A percentile compares a stretch with the other conserved stretches of the same genome.
These are phyloP conservation scores for Lasiodiplodia hormozganensis DNA, from an alignment of 2,329 filamentous ascomycete species.

Conservation along the genomic window DNA sequence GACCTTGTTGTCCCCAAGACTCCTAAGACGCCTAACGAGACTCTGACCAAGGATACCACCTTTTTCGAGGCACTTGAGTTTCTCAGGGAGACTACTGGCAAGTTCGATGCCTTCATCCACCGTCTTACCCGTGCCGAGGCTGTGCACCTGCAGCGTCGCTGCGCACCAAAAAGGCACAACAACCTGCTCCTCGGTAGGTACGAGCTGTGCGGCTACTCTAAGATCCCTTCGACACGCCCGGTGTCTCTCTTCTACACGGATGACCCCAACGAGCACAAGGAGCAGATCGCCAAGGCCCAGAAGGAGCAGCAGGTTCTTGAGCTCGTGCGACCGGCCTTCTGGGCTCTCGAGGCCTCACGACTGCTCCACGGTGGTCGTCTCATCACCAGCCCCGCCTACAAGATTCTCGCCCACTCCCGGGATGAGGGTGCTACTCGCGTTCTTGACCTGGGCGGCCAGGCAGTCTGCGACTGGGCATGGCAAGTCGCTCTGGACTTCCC, in stretches of 20 bases:
- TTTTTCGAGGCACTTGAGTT: constrained; percentile 90
- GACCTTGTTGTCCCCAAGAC: constrained; percentile 37
- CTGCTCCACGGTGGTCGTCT: constrained; percentile 67
- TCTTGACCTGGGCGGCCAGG: constrained; percentile 85
- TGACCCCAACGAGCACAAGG: constrained; percentile 69
- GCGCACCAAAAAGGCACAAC: constrained; percentile 73
- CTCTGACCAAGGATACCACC: constrained; percentile 67
- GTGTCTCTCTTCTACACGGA: constrained; percentile 55
- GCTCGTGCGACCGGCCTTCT: constrained; percentile 68
- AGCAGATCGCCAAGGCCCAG: constrained; percentile 60
- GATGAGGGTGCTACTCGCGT: constrained; percentile 72
- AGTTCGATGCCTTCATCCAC: constrained; percentile 81
- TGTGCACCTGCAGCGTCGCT: constrained; percentile 81
- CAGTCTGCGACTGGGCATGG: constrained; percentile 95
- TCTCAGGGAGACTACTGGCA: constrained; percentile 69
- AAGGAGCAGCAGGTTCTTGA: constrained; percentile 81
- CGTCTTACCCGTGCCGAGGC: constrained; percentile 86
- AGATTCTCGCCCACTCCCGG: constrained; percentile 61
- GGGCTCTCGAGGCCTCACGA: constrained; percentile 68
- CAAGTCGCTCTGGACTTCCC: constrained; percentile 86
- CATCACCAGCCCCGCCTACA: constrained; percentile 57
- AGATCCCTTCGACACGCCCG: constrained; percentile 51
- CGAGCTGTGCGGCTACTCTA: constrained; percentile 66
- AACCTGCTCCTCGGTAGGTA: constrained; percentile 86
- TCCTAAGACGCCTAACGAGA: constrained; percentile 36